A percentile compares a stretch with the other conserved stretches of the same genome.
Evolutionary conservation across 495 filamentous ascomycete genomes (phyloP).

Genomic region (Amniculicola lignicola): DNA sequence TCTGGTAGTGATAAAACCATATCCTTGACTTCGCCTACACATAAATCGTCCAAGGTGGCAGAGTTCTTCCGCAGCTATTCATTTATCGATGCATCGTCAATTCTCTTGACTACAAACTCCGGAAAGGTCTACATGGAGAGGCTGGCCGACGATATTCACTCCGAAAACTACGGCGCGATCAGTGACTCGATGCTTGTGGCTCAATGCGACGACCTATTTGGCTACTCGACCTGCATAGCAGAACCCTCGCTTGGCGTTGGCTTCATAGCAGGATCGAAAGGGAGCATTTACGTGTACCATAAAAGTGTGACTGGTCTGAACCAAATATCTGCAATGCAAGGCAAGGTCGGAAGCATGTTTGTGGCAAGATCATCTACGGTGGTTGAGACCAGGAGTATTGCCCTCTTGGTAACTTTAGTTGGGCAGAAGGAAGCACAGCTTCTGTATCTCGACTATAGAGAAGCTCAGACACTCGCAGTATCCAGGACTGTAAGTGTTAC

Average conservation of each 20-base stretch:
- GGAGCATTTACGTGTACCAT: slow-evolving; percentile 22
- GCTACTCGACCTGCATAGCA: slow-evolving; percentile 26
- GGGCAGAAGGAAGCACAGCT: slow-evolving; percentile 27
- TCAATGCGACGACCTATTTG: slow-evolving; percentile 13
- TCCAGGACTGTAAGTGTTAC: slow-evolving; percentile 2
- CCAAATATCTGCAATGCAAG: slow-evolving; percentile 13
- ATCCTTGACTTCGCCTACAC: not conserved
- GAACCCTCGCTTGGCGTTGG: slow-evolving; percentile 1
- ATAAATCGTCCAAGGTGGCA: slow-evolving; percentile 10
- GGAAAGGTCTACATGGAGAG: slow-evolving; percentile 22
- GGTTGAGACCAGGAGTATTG: not conserved
- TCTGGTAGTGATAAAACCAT: not conserved
- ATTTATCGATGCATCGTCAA: slow-evolving; percentile 21
- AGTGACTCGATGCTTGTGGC: slow-evolving; percentile 2
- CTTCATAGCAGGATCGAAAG: slow-evolving; percentile 28
- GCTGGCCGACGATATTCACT: not conserved
- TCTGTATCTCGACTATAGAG: slow-evolving; percentile 5
- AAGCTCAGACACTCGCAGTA: not conserved
- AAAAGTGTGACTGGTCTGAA: not conserved
- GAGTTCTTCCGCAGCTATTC: slow-evolving; percentile 34
- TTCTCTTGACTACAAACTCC: slow-evolving; percentile 30
- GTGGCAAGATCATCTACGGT: slow-evolving; percentile 2
- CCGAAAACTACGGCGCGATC: not conserved
- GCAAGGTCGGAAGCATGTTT: slow-evolving; percentile 57
- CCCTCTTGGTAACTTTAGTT: slow-evolving; percentile 20